phyloP scores from a whole-genome alignment of 805 yeast species.

The Teunomyces barrocoloradensis region DNA sequence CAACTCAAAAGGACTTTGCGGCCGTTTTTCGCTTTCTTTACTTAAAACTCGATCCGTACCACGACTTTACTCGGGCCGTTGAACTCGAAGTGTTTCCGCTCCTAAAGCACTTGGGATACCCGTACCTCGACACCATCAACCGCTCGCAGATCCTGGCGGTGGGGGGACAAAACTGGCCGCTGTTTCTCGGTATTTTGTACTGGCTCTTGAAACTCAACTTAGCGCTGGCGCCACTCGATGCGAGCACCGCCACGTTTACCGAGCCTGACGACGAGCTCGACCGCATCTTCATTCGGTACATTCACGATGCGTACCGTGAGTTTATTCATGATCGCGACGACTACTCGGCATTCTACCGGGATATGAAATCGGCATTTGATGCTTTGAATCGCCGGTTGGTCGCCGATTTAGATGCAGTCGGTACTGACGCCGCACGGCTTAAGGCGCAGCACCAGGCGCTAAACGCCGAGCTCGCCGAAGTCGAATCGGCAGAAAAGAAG shows the following conservation, averaged over 20 bases:
- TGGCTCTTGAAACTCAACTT: slow-evolving; percentile 69
- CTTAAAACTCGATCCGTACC: slow-evolving; percentile 74
- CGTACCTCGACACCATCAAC: slow-evolving; percentile 75
- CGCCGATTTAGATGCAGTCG: slow-evolving; percentile 42
- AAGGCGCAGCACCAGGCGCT: slow-evolving; percentile 40
- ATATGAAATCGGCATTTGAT: slow-evolving; percentile 56
- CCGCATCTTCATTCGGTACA: slow-evolving; percentile 56
- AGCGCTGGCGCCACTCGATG: slow-evolving; percentile 27
- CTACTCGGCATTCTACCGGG: slow-evolving; percentile 50
- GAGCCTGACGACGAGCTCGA: slow-evolving; percentile 47
- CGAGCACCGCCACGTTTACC: slow-evolving; percentile 22
- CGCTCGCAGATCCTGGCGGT: slow-evolving; percentile 87
- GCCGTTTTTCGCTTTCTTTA: slow-evolving; percentile 78
- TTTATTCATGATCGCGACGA: slow-evolving; percentile 67
- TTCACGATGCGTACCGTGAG: slow-evolving; percentile 63
- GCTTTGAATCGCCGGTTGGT: slow-evolving; percentile 49
- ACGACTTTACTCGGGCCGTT: slow-evolving; percentile 61
- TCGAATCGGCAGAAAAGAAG: slow-evolving; percentile 55
- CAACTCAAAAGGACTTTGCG: slow-evolving; percentile 85
- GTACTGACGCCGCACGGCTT: slow-evolving; percentile 39
- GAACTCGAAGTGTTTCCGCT: slow-evolving; percentile 74
- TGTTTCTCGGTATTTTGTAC: slow-evolving; percentile 74
- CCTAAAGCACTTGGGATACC: slow-evolving; percentile 66
- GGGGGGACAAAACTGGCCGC: slow-evolving; percentile 87
- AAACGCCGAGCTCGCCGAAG: slow-evolving; percentile 42